Evolutionary conservation across 345 rosid genomes (phyloP).

Genomic region (Raphanus sativus): DNA sequence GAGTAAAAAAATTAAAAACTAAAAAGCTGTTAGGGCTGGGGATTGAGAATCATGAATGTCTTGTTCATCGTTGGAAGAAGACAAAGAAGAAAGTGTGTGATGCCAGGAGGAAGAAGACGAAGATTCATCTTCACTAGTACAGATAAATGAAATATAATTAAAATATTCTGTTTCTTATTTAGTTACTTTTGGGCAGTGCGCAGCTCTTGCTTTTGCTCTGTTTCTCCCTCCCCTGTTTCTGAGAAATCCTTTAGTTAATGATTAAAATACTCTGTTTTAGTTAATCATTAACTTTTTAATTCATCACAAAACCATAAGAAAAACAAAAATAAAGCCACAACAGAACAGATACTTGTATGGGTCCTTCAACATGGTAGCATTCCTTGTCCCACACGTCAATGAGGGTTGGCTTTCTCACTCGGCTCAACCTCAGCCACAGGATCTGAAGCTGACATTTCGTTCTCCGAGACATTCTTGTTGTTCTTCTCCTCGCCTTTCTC

Average conservation of each 20-base stretch:
- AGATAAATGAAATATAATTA: neutral
- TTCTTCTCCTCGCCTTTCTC: neutral
- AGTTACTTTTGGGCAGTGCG: neutral
- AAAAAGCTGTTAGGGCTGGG: conserved; percentile 49
- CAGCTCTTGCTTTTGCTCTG: conserved; percentile 6
- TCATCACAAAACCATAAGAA: conserved; percentile 3
- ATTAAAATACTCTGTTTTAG: neutral
- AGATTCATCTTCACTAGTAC: conserved; percentile 15
- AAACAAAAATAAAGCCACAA: conserved; percentile 18
- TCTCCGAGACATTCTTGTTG: neutral
- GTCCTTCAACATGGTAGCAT: conserved; percentile 28
- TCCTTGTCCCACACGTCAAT: conserved; percentile 33
- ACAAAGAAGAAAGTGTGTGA: conserved; percentile 56
- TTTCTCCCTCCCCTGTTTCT: conserved; percentile 24
- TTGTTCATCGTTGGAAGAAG: conserved; percentile 39
- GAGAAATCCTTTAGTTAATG: conserved; percentile 1
- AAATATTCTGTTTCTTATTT: neutral
- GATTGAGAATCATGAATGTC: conserved; percentile 40
- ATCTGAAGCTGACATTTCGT: neutral
- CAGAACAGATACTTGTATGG: conserved; percentile 14
- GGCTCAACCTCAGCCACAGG: neutral
- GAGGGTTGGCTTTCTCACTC: neutral
- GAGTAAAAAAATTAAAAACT: conserved; percentile 25
- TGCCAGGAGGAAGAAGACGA: conserved; percentile 22
- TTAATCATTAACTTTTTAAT: neutral